A percentile compares a stretch with the other conserved stretches of the same genome.
phyloP scores from a whole-genome alignment of 768 basidiomycete species.

The Suillus subluteus region DNA sequence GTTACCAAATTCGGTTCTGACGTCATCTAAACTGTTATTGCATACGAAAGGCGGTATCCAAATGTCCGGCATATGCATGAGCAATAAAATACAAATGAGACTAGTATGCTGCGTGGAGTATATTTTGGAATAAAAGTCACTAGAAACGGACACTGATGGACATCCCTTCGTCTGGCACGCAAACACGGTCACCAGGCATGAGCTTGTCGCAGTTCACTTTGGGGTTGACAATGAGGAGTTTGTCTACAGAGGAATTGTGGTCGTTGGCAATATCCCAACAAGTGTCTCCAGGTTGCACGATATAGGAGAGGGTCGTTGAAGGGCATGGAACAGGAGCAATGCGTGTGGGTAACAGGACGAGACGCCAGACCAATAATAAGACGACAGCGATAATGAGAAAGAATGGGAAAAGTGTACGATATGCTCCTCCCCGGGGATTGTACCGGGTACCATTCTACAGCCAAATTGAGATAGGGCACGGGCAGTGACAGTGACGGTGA shows the following conservation, averaged over 20 bases:
- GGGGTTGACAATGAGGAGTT: conserved; percentile 54
- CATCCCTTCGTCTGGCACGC: conserved; percentile 50
- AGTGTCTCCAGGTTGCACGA: conserved; percentile 60
- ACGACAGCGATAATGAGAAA: conserved; percentile 69
- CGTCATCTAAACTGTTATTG: conserved; percentile 20
- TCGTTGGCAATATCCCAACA: conserved; percentile 65
- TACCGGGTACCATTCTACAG: conserved; percentile 37
- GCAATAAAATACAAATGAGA: conserved; percentile 24
- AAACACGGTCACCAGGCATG: conserved; percentile 64
- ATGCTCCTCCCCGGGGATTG: conserved; percentile 45
- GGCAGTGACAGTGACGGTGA: conserved; percentile 18
- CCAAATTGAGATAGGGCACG: conserved; percentile 22
- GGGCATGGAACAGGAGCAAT: conserved; percentile 31
- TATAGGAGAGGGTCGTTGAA: conserved; percentile 45
- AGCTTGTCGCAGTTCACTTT: conserved; percentile 58
- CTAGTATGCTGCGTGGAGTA: conserved; percentile 6
- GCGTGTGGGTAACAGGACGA: conserved; percentile 45
- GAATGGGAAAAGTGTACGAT: conserved; percentile 70
- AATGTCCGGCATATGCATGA: conserved; percentile 14
- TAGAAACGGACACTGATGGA: conserved; percentile 35
- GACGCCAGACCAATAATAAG: conserved; percentile 66
- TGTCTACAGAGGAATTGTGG: conserved; percentile 53
- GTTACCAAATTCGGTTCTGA: conserved; percentile 6
- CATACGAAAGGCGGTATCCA: neutral
- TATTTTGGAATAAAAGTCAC: neutral